Base-by-base conservation (phyloP, 345 rosid genomes). In the Luvunga scandens region DNA sequence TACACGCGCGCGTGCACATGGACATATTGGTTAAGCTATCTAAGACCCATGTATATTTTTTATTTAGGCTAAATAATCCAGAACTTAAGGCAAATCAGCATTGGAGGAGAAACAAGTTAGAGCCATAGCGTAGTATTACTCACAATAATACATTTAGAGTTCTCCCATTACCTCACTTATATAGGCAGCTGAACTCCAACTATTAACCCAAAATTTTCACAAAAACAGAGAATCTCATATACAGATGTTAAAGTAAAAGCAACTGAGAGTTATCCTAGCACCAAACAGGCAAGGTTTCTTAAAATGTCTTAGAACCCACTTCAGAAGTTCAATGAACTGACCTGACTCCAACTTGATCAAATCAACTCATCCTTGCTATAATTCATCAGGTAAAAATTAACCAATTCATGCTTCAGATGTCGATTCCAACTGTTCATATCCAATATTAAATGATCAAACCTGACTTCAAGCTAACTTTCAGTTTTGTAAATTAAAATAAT, bases 341-440 rank as follows among this genome's bases (percentile, higher is more conserved):
- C 85, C 86, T 82, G 72, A 78, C 73, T 75, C 60, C 77, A 76
- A 77, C 74, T 77, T 75, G 87, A 73, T 86, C 81, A 83, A 73
- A 74, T 65, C 87, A 83, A 81, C 75, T 78, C 80, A 81, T 71
- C 76, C 76, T 53, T 48, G 83, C 81, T 77, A 84, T 56, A 81
- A 82, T 75, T 81, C 88, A 77, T 25, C 76, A 75, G 55, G 70
- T 75, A 56, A 73, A 80, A 78, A 62, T 48, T 60, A 76, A 80
- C 81, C 70, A 60, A 85, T 61, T 80, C 87, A 80, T 66, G 80
- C 80, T 79, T 84, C 77, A 48, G 69, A 66, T 42, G 77, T 73
- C 72, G 66, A 78, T 77, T 81, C 81, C 86, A 81, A 70, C 81
- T 36, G 78, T 81, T 61, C 76, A 82, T 66, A 78, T 68, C 69